Conservation (phyloP, 768 basidiomycete genomes). For the Filobasidium wieringae region DNA sequence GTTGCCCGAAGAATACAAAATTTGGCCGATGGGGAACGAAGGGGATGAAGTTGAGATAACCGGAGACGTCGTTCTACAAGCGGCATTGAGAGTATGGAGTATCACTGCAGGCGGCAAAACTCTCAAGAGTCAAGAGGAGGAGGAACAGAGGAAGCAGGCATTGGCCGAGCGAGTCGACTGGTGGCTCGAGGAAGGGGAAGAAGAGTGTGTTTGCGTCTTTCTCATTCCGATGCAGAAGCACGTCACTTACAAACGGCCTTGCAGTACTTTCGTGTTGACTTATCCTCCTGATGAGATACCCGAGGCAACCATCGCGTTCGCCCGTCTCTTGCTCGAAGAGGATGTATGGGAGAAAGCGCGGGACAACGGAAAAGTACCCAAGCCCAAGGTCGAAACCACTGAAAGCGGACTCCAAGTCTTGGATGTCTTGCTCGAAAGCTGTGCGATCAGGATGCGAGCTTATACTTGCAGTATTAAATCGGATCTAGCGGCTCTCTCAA, state of each 20-base stretch:
- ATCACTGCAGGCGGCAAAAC: constrained; percentile 9
- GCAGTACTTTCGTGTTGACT: constrained; percentile 19
- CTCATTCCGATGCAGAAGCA: background rate
- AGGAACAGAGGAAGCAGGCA: constrained; percentile 36
- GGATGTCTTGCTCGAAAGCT: background rate
- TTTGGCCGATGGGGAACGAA: constrained; percentile 33
- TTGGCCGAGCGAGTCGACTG: constrained; percentile 67
- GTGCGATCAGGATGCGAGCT: background rate
- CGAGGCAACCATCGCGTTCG: constrained; percentile 52
- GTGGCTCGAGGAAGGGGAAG: constrained; percentile 86
- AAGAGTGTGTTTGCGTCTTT: constrained; percentile 32
- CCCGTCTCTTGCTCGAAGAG: constrained; percentile 49
- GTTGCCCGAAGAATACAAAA: constrained; percentile 4
- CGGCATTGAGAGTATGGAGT: constrained; percentile 20
- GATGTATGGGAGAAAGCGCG: constrained; percentile 53
- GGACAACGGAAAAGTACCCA: constrained; percentile 60
- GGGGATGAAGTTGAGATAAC: constrained; percentile 33
- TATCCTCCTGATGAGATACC: constrained; percentile 40
- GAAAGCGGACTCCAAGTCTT: background rate
- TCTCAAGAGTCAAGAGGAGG: background rate
- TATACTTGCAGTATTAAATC: background rate
- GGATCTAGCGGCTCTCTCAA: background rate
- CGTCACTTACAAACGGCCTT: background rate
- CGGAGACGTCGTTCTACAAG: constrained; percentile 26
- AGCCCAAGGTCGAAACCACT: constrained; percentile 49